Base-by-base conservation (phyloP, 805 yeast species). In the Candida arabinofermentans region DNA sequence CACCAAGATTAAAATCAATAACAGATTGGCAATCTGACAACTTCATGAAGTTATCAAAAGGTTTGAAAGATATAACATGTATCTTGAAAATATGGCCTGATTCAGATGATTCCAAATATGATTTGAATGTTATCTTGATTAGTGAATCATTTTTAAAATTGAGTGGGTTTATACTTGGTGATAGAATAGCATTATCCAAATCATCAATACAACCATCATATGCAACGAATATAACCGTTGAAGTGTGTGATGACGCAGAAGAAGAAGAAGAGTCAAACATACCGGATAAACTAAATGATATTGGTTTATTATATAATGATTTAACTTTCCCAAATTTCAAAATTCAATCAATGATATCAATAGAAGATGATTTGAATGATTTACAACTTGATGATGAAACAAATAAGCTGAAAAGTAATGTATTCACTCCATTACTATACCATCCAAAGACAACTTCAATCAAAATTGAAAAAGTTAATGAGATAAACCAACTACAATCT, bases 231-330 rank as follows among this genome's bases (percentile, higher is more conserved):
- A 53, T 36, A 46, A 41, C 35, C 1, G 47, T 53, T 10, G 46
- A 43, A 8, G 16, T 33, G n/a, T 24, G 27, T 14, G 32, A 38
- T 3, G 29, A 27, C 13, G 26, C 27, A 1, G 47, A 62, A 2
- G 59, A 27, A 12, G 29, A 24, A 8, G 13, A n/a, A n/a, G n/a
- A n/a, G n/a, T n/a, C n/a, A n/a, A n/a, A n/a, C n/a, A n/a, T 24
- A 8, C 13, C 24, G n/a, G 26, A 72, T 30, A 46, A 69, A 1
- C 48, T 82, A 8, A 64, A 69, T 36, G 82, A 81, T 21, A 64
- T 74, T 24, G 89, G 90, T 0, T 55, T 86, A 8, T 47, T 84
- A 1, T 75, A 75, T 54, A 82, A 88, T 1, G 83, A 83, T 5
- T 29, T 55, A 16, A 43, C 48, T 5, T 37, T 41, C 12, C 29